These are phyloP conservation scores for Globisporangium canariense DNA, from an alignment of 352 stramenopile species.

Conservation along the genomic window DNA sequence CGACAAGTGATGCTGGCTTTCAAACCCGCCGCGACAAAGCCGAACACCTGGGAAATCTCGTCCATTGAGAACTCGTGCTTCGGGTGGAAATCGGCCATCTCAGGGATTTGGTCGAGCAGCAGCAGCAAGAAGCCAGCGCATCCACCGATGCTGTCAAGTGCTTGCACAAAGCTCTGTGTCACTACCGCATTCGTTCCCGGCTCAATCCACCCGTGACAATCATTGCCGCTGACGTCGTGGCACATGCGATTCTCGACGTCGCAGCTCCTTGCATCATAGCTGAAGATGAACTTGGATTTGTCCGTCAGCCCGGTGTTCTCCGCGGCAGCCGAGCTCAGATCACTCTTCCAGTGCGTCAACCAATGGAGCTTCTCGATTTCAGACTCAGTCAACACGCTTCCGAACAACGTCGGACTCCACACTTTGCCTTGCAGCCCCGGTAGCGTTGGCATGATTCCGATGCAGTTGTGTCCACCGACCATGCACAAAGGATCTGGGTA, in stretches of 20 bases:
- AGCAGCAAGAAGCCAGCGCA: conserved; percentile 70
- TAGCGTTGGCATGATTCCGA: conserved; percentile 54
- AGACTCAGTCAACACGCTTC: conserved; percentile 47
- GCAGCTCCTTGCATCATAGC: conserved; percentile 74
- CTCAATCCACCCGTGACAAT: conserved; percentile 69
- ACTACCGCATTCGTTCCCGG: conserved; percentile 59
- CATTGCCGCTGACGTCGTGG: conserved; percentile 73
- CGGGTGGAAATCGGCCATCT: conserved; percentile 77
- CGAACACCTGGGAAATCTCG: conserved; percentile 61
- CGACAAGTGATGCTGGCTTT: conserved; percentile 55
- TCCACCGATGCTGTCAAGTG: conserved; percentile 64
- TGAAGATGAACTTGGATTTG: conserved; percentile 81
- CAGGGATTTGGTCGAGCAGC: conserved; percentile 70
- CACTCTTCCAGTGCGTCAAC: conserved; percentile 73
- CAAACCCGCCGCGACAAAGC: conserved; percentile 58
- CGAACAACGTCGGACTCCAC: conserved; percentile 79
- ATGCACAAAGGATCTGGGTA: conserved; percentile 75
- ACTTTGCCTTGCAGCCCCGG: conserved; percentile 60
- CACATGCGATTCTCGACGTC: conserved; percentile 49
- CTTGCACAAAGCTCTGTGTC: conserved; percentile 60
- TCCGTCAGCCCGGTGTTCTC: conserved; percentile 61
- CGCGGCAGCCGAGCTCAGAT: conserved; percentile 50
- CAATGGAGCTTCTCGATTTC: conserved; percentile 76
- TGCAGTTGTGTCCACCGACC: conserved; percentile 65
- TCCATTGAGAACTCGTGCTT: conserved; percentile 62